Conservation (phyloP, 345 rosid species). For the Sonneratia alba region DNA sequence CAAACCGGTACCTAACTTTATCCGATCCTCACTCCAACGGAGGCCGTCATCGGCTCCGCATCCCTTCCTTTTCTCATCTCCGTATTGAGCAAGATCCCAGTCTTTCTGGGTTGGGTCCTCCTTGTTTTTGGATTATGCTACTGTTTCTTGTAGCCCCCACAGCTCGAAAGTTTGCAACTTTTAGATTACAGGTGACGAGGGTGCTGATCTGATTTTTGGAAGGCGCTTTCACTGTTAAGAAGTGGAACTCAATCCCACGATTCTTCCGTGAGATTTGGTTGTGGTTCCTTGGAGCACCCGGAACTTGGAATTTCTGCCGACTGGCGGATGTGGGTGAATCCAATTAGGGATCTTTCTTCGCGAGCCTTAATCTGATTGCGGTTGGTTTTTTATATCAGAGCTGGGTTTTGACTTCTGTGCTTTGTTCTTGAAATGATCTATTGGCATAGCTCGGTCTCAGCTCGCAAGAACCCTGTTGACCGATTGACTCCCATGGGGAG, state of each 20-base stretch:
- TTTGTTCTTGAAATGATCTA: conserved; percentile 10
- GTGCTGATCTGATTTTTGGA: not conserved
- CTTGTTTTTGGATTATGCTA: too few relatives aligned
- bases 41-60: too few relatives aligned
- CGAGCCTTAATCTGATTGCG: not conserved
- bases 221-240: not conserved
- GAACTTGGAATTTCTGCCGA: not conserved
- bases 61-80: too few relatives aligned
- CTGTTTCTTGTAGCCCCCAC: too few relatives aligned
- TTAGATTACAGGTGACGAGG: not conserved
- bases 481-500: conserved; percentile 11
- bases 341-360: not conserved
- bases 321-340: not conserved
- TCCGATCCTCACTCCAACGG: too few relatives aligned
- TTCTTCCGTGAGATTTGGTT: not conserved
- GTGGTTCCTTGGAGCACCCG: not conserved
- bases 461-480: conserved; percentile 12
- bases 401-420: not conserved
- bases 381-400: not conserved
- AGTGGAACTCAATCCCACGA: not conserved
- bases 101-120: too few relatives aligned
- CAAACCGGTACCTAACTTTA: too few relatives aligned
- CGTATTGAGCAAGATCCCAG: too few relatives aligned
- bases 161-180: not conserved
- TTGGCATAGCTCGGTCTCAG: conserved; percentile 11